These are phyloP conservation scores for Solanum paucissectum DNA, from an alignment of 257 asterid species.

Conservation along the genomic window DNA sequence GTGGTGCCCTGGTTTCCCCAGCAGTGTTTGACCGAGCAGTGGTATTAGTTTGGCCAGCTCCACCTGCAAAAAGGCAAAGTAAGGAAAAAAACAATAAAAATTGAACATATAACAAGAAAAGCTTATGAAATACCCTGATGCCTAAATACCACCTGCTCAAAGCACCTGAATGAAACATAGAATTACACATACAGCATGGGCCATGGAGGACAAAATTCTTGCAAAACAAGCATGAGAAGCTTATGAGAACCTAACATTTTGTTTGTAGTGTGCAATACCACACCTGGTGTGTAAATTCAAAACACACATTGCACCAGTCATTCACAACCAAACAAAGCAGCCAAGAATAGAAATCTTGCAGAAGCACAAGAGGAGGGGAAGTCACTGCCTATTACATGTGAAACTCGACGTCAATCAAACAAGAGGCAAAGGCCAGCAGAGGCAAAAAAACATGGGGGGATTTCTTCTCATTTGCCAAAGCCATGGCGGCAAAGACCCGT, in stretches of 20 bases:
- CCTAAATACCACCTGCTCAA: background rate
- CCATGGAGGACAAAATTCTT: background rate
- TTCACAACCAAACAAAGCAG: background rate
- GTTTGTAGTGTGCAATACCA: background rate
- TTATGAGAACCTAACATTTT: background rate
- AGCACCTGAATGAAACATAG: background rate
- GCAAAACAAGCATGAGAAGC: background rate
- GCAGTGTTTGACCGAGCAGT: constrained; percentile 22
- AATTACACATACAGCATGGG: background rate
- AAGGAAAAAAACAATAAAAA: background rate
- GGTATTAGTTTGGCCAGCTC: constrained; percentile 24
- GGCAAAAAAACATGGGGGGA: background rate
- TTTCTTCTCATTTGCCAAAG: background rate
- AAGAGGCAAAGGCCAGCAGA: background rate
- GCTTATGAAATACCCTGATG: background rate
- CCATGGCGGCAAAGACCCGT: background rate
- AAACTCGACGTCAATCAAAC: background rate
- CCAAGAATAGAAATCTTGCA: background rate
- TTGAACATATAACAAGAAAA: background rate
- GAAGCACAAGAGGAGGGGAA: background rate
- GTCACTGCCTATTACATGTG: background rate
- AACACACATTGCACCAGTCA: background rate
- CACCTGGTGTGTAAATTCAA: background rate
- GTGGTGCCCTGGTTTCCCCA: constrained; percentile 20
- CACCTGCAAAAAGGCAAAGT: constrained; percentile 25